Evolutionary conservation across 148 eudicot genomes (phyloP).

Genomic region (Simmondsia chinensis): DNA sequence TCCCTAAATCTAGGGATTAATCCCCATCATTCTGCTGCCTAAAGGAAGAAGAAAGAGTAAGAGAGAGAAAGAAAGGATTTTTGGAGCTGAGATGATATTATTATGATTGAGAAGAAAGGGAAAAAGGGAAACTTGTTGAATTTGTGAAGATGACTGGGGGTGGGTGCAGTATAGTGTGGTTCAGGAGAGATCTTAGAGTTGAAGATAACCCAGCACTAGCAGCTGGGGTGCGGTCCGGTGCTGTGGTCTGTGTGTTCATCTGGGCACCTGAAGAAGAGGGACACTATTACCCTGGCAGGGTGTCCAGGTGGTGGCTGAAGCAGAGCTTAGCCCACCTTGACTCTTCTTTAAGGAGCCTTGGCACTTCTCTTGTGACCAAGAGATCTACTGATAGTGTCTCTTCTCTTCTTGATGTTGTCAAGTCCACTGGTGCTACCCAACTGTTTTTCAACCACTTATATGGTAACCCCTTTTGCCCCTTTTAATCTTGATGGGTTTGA

Average conservation of each 20-base stretch:
- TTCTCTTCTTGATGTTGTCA: slow-evolving; percentile 66
- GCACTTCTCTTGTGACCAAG: slow-evolving; percentile 72
- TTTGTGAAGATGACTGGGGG: slow-evolving; percentile 33
- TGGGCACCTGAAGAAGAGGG: slow-evolving; percentile 99
- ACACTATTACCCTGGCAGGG: slow-evolving; percentile 83
- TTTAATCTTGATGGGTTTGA: background rate
- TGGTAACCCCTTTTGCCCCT: slow-evolving; percentile 24
- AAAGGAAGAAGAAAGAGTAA: background rate
- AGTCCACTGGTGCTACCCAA: slow-evolving; percentile 78
- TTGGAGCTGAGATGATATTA: background rate
- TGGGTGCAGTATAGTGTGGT: slow-evolving; percentile 89
- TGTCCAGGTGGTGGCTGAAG: slow-evolving; percentile 98
- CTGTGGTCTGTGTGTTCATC: slow-evolving; percentile 60
- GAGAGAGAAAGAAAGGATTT: background rate
- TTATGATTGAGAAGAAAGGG: background rate
- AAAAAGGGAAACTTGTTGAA: background rate
- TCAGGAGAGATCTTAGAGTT: slow-evolving; percentile 93
- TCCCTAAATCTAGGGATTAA: no score
- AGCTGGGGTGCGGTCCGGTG: slow-evolving; percentile 80
- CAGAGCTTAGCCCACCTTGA: slow-evolving; percentile 82
- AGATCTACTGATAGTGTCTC: slow-evolving; percentile 83
- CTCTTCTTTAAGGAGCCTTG: slow-evolving; percentile 71
- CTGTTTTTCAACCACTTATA: slow-evolving; percentile 86
- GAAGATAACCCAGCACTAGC: slow-evolving; percentile 94
- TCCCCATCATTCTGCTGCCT: no score